Base-by-base conservation (phyloP, 192 early-diverging fungal species). In the Coemansia sp. region DNA sequence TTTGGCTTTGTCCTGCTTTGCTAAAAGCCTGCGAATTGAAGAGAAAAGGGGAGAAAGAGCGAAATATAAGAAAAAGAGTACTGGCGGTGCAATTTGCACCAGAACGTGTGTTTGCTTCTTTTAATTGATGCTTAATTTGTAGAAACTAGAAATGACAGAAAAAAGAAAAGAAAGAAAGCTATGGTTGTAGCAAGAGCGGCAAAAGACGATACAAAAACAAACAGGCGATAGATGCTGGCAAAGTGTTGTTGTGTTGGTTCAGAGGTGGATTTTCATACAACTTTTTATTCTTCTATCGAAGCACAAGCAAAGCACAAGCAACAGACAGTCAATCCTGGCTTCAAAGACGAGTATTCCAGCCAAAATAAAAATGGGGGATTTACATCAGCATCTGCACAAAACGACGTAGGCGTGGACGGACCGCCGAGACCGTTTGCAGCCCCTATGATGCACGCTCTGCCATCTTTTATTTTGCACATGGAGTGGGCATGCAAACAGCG, bases 291-390 rank as follows among this genome's bases (percentile, higher is more conserved):
- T 52, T 22, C 25, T 45, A 45, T 45, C 16, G 42, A 7, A 45
- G 28, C 18, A 20, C 51, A 1, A 29, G 22, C 18, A 20, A 52
- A 52, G 28, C 18, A 25, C 11, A 52, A 6, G 51, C 51, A 45
- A 52, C 51, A 52, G 5, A 6, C 51, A 52, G 51, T 29, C 51
- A 52, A 52, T 52, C 51, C 51, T 14, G 25, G 51, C 51, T 52
- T 52, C 51, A 52, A 52, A 52, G 51, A 52, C 18, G 22, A 6
- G 3, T 11, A 25, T 52, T 52, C 22, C 51, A 52, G 51, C 51
- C 51, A 22, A 52, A 29, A 52, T 28, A 52, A 52, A 29, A 52
- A 25, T 52, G 22, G 51, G 20, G 28, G 51, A 29, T 52, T 20
- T 52, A 6, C 51, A 29, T 52, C 10, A 6, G 51, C 51, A 14